Evolutionary conservation across 352 stramenopile genomes (phyloP).

Genomic region (Plasmopara muralis): DNA sequence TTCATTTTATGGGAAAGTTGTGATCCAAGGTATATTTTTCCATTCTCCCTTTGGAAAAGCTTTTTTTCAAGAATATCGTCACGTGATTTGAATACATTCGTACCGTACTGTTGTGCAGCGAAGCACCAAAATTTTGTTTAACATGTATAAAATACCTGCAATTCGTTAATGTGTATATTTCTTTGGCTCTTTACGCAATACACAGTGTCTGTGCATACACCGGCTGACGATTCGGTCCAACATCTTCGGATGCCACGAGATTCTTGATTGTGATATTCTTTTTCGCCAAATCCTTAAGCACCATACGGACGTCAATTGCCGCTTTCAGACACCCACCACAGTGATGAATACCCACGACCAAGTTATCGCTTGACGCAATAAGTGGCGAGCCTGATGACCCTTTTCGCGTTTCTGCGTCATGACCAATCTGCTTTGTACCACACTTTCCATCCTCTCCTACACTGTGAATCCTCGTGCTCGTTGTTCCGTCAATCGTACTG

Average conservation of each 20-base stretch:
- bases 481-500: conserved; percentile 27
- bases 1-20: no score
- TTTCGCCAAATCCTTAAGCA: conserved; percentile 29
- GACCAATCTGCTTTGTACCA: conserved; percentile 32
- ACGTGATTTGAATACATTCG: no score
- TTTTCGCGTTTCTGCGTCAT: conserved; percentile 39
- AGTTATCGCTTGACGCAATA: conserved; percentile 34
- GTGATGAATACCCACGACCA: conserved; percentile 48
- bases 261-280: conserved; percentile 35
- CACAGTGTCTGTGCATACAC: conserved; percentile 20
- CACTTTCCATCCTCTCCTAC: conserved; percentile 27
- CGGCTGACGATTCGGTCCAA: conserved; percentile 5
- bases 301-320: conserved; percentile 32
- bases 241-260: conserved; percentile 18
- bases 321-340: conserved; percentile 46
- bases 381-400: conserved; percentile 46
- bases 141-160: no score
- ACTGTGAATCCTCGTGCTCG: conserved; percentile 24
- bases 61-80: no score
- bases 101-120: no score
- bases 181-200: conserved; percentile 4
- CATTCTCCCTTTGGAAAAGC: no score
- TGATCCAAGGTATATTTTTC: no score
- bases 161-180: conserved; percentile 2
- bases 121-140: no score